phyloP scores from a whole-genome alignment of 2,329 filamentous ascomycete genomes.

The Sporothrix pseudoabietina region DNA sequence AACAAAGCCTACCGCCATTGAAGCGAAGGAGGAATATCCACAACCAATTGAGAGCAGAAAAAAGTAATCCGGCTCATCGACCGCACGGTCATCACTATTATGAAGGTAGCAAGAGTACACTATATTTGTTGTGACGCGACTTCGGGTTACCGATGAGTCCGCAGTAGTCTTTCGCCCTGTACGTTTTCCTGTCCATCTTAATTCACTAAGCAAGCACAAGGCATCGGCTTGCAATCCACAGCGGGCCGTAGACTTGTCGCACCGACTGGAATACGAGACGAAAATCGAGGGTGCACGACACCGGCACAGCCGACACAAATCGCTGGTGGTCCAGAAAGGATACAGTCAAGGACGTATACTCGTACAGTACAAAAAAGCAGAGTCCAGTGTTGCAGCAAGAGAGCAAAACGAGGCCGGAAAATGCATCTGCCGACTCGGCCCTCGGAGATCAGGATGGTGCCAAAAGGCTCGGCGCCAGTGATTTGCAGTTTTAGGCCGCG shows the following conservation, averaged over 20 bases:
- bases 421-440: conserved; percentile 25
- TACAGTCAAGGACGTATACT: neutral
- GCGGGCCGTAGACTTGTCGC: neutral
- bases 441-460: neutral
- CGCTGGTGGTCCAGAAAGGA: neutral
- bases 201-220: neutral
- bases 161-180: neutral
- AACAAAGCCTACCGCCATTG: neutral
- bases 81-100: neutral
- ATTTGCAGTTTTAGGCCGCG: neutral
- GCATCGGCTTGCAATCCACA: neutral
- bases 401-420: neutral
- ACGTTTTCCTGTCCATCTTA: neutral
- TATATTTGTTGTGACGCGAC: neutral
- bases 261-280: conserved; percentile 1
- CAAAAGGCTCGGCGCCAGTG: conserved; percentile 19
- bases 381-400: neutral
- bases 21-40: neutral
- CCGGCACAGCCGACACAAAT: neutral
- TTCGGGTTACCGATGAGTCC: conserved; percentile 10
- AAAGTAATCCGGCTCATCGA: neutral
- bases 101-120: neutral
- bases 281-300: neutral
- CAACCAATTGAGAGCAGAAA: neutral
- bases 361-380: no score